phyloP scores from a whole-genome alignment of 257 asterid genomes.

The Salvia miltiorrhiza region DNA sequence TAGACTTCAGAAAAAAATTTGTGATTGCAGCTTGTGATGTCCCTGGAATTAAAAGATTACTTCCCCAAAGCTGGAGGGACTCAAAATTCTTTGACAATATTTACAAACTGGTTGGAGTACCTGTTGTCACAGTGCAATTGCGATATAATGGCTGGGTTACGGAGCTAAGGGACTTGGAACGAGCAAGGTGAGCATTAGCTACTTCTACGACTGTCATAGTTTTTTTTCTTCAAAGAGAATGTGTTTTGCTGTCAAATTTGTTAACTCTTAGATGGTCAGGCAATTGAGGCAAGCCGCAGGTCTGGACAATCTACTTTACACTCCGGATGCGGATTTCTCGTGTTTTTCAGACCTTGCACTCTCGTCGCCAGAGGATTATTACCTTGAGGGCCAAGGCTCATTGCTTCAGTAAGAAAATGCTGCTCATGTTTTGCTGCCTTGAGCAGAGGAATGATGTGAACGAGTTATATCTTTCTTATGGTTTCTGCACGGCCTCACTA shows the following conservation, averaged over 20 bases:
- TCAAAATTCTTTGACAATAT: conserved; percentile 82
- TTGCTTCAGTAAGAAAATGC: conserved; percentile 79
- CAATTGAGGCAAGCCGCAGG: conserved; percentile 82
- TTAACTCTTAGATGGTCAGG: conserved; percentile 42
- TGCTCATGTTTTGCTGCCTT: not conserved
- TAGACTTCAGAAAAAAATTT: conserved; percentile 15
- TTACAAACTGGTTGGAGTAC: conserved; percentile 90
- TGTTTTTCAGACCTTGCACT: conserved; percentile 98
- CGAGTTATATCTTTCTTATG: not conserved
- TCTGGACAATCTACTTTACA: conserved; percentile 87
- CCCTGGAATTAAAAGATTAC: conserved; percentile 90
- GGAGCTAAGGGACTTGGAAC: conserved; percentile 86
- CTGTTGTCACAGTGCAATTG: conserved; percentile 94
- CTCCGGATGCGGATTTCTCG: conserved; percentile 98
- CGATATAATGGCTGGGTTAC: conserved; percentile 99
- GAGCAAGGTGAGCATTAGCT: conserved; percentile 50
- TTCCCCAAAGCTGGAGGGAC: conserved; percentile 88
- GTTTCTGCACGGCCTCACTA: conserved; percentile 12
- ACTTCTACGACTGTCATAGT: not conserved
- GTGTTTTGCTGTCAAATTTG: conserved; percentile 10
- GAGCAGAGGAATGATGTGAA: conserved; percentile 6
- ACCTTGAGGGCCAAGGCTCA: conserved; percentile 92
- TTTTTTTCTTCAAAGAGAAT: conserved; percentile 1
- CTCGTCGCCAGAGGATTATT: conserved; percentile 87
- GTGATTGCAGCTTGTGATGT: conserved; percentile 88